Evolutionary conservation across 2,329 filamentous ascomycete species (phyloP).

Genomic region (Epichloe elymi): DNA sequence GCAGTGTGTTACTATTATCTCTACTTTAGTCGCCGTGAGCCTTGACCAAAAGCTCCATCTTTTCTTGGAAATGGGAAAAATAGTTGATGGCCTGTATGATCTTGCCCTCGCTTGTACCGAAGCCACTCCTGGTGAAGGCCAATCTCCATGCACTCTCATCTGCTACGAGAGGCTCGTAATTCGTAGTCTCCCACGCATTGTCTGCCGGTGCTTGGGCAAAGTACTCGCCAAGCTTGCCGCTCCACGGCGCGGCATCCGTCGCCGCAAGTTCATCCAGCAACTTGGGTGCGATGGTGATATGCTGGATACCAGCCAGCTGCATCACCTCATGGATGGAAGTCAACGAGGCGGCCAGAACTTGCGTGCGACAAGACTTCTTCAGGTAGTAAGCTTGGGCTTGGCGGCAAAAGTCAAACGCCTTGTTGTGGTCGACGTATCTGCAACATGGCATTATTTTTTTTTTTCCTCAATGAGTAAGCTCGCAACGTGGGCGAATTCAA

Average conservation of each 20-base stretch:
- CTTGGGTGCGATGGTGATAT: conserved; percentile 44
- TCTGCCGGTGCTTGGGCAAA: conserved; percentile 18
- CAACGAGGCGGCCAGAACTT: conserved; percentile 43
- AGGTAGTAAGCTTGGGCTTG: conserved; percentile 40
- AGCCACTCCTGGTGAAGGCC: conserved; percentile 34
- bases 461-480: too few species aligned
- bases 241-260: conserved; percentile 16
- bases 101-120: conserved; percentile 36
- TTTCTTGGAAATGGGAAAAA: conserved; percentile 42
- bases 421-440: conserved; percentile 35
- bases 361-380: conserved; percentile 26
- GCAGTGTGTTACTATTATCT: too few species aligned
- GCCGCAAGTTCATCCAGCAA: conserved; percentile 34
- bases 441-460: background rate
- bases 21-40: background rate
- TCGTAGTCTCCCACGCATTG: conserved; percentile 13
- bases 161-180: conserved; percentile 13
- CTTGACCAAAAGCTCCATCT: conserved; percentile 26
- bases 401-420: conserved; percentile 36
- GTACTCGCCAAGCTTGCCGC: background rate
- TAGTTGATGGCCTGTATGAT: conserved; percentile 42
- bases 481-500: too few species aligned
- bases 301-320: conserved; percentile 40
- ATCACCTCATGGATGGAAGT: conserved; percentile 46
- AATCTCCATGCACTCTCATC: conserved; percentile 36